Evolutionary conservation across 164 flowering plant species (phyloP).

Genomic region (Piper longum): DNA sequence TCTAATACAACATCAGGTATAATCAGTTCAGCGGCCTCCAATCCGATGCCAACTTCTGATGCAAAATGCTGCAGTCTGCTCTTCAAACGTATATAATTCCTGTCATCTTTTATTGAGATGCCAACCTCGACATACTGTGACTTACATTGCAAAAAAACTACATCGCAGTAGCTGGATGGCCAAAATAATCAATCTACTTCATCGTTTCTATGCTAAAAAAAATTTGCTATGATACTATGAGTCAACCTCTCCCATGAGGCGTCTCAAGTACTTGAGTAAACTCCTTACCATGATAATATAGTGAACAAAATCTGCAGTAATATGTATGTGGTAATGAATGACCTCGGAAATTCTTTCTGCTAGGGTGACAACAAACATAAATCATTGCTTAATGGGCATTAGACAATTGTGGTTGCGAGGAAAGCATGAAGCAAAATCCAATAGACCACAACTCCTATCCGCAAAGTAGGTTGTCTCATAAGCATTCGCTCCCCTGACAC

Average conservation of each 20-base stretch:
- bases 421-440: constrained; percentile 77
- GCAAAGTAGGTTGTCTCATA: constrained; percentile 87
- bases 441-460: constrained; percentile 73
- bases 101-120: constrained; percentile 15
- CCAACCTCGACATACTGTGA: constrained; percentile 35
- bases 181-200: constrained; percentile 18
- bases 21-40: not conserved
- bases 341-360: no score
- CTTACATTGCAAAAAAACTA: constrained; percentile 17
- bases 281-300: not conserved
- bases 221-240: not conserved
- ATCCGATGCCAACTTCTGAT: no score
- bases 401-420: constrained; percentile 48
- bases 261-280: not conserved
- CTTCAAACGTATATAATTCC: not conserved
- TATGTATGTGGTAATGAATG: not conserved
- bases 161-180: constrained; percentile 32
- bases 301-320: not conserved
- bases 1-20: not conserved
- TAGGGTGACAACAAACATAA: not conserved
- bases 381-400: not conserved
- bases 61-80: not conserved
- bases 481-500: constrained; percentile 90
- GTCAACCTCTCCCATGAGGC: not conserved
- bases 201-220: not conserved